Percentiles rank a stretch among this genome's conserved stretches.
These are phyloP conservation scores for Eustoma russellianum DNA, from an alignment of 257 asterid genomes.

Conservation along the genomic window DNA sequence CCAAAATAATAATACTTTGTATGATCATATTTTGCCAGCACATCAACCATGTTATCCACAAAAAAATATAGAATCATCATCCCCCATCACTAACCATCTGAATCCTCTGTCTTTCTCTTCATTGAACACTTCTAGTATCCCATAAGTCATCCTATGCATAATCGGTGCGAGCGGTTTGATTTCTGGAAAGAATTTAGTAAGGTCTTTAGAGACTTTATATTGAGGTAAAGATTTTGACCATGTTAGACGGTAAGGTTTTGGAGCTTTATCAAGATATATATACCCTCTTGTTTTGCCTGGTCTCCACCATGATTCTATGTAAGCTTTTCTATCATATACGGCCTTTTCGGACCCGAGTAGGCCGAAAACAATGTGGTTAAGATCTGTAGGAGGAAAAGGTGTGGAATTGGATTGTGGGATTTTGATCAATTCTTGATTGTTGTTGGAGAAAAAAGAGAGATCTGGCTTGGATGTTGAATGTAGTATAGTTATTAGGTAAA, in stretches of 20 bases:
- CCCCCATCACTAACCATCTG: slow-evolving; percentile 71
- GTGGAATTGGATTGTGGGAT: no score
- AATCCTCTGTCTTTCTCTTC: slow-evolving; percentile 22
- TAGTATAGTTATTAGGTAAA: no score
- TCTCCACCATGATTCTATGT: slow-evolving; percentile 28
- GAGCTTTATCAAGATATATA: slow-evolving; percentile 19
- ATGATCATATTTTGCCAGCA: slow-evolving; percentile 37
- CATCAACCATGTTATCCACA: slow-evolving; percentile 47
- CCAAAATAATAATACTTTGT: slow-evolving; percentile 49
- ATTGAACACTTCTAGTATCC: slow-evolving; percentile 39
- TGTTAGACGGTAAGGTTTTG: slow-evolving; percentile 4
- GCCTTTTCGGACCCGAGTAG: slow-evolving; percentile 20
- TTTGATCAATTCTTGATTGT: no score
- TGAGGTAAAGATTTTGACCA: slow-evolving; percentile 20
- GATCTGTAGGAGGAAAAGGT: slow-evolving; percentile 7
- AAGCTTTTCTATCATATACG: slow-evolving; percentile 14
- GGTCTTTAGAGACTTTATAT: slow-evolving; percentile 14
- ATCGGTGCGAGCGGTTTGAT: slow-evolving; percentile 20
- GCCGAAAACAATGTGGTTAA: slow-evolving; percentile 22
- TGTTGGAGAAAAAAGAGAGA: no score
- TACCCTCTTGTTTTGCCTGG: slow-evolving; percentile 17
- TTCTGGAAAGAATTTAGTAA: slow-evolving; percentile 17
- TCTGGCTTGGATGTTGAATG: no score
- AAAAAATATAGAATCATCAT: slow-evolving; percentile 66
- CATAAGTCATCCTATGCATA: slow-evolving; percentile 46